Conservation (phyloP, 2,329 filamentous ascomycete genomes). For the Ascochyta fabae region DNA sequence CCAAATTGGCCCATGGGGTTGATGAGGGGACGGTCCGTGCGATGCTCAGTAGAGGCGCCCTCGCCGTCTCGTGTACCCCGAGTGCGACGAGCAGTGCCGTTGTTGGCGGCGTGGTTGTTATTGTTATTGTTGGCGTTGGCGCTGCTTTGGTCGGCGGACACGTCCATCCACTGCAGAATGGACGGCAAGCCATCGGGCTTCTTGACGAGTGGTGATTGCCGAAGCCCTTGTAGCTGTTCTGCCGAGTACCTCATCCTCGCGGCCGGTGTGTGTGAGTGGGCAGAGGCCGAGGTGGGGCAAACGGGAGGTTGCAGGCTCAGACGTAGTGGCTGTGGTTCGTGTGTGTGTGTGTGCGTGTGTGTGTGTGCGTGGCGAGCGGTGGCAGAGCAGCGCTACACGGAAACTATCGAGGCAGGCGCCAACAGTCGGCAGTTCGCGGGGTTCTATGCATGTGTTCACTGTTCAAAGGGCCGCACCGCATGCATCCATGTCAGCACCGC, state of each 20-base stretch:
- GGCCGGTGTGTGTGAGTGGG: conserved; percentile 14
- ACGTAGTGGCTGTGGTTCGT: conserved; percentile 2
- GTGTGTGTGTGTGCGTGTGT: not conserved
- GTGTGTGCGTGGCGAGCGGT: not conserved
- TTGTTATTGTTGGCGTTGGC: conserved; percentile 31
- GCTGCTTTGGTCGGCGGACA: conserved; percentile 39
- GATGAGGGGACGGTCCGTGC: conserved; percentile 37
- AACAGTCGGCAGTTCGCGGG: conserved; percentile 6
- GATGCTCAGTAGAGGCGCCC: conserved; percentile 33
- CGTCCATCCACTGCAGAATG: conserved; percentile 97
- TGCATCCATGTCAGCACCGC: conserved; percentile 8
- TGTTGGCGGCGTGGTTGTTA: conserved; percentile 29
- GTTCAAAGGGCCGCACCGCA: not conserved
- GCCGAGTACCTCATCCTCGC: conserved; percentile 65
- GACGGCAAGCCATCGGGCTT: conserved; percentile 82
- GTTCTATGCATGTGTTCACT: conserved; percentile 6
- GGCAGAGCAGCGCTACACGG: not conserved
- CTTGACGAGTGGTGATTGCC: conserved; percentile 80
- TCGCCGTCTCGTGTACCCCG: conserved; percentile 39
- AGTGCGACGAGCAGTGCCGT: conserved; percentile 33
- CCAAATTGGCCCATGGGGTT: conserved; percentile 48
- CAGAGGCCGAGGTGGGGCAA: conserved; percentile 25
- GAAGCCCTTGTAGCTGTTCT: conserved; percentile 76
- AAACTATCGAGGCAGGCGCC: no score
- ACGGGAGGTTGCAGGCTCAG: conserved; percentile 10